A percentile compares a stretch with the other conserved stretches of the same genome.
Conservation (phyloP, 345 rosid species). For the Brassica carinata region DNA sequence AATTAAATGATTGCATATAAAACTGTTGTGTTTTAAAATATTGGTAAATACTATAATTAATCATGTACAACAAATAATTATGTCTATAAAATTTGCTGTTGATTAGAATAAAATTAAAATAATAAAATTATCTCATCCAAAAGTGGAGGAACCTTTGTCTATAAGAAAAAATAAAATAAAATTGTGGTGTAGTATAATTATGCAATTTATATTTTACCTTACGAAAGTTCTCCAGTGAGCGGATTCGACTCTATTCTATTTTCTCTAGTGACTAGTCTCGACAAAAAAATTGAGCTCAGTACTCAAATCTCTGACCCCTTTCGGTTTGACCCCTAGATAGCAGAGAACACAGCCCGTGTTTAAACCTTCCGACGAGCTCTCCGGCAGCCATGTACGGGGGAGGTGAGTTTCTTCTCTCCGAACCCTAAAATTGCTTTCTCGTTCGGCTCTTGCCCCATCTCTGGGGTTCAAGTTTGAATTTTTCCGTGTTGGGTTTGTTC, state of each 20-base stretch:
- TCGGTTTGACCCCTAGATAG: not conserved
- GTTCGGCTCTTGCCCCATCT: not conserved
- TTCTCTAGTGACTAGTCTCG: not conserved
- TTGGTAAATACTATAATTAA: too few relatives aligned
- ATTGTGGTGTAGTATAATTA: too few relatives aligned
- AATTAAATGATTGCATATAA: too few relatives aligned
- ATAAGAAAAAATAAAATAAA: too few relatives aligned
- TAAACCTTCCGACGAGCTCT: conserved; percentile 28
- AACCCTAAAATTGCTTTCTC: conserved; percentile 2
- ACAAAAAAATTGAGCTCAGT: conserved; percentile 7
- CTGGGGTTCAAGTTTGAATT: not conserved
- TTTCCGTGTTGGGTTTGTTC: conserved; percentile 26
- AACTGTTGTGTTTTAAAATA: too few relatives aligned
- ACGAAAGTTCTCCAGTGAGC: not conserved
- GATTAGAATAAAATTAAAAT: not conserved
- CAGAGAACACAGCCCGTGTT: conserved; percentile 1
- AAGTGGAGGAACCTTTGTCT: too few relatives aligned
- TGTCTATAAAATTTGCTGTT: not conserved
- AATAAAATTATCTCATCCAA: too few relatives aligned
- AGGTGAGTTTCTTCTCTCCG: conserved; percentile 53
- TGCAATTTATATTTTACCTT: too few relatives aligned
- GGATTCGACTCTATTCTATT: not conserved
- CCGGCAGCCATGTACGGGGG: conserved; percentile 85
- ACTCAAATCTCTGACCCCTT: conserved; percentile 5
- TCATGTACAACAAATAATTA: too few relatives aligned